A percentile compares a stretch with the other conserved stretches of the same genome.
Conservation (phyloP, 805 yeast genomes). For the Barnettozyma californica region DNA sequence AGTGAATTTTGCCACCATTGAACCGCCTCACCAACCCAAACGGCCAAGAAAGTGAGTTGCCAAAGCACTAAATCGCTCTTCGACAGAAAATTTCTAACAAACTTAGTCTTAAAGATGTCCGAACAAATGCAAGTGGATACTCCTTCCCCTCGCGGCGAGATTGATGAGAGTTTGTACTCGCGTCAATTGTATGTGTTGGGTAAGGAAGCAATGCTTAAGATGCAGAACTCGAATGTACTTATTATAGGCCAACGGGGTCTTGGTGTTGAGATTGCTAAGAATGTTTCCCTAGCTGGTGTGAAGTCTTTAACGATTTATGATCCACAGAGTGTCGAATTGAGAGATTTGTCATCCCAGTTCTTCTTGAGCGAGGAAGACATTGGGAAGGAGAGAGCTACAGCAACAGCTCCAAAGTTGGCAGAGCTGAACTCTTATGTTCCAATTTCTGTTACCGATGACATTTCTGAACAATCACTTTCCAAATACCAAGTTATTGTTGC, state of each 20-base stretch:
- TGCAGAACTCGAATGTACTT: conserved; percentile 92
- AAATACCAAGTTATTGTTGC: conserved; percentile 78
- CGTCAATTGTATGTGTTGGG: conserved; percentile 96
- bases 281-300: conserved; percentile 95
- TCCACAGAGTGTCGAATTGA: conserved; percentile 58
- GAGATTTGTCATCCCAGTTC: conserved; percentile 86
- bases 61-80: neutral
- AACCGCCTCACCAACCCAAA: neutral
- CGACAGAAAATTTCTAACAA: neutral
- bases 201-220: conserved; percentile 95
- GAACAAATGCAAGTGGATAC: conserved; percentile 40
- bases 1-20: neutral
- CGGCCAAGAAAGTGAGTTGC: neutral
- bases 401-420: conserved; percentile 60
- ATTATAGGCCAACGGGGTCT: conserved; percentile 87
- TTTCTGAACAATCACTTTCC: conserved; percentile 48
- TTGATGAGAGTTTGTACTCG: conserved; percentile 93
- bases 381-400: conserved; percentile 73
- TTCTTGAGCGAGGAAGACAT: conserved; percentile 67
- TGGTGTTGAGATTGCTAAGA: conserved; percentile 95
- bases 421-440: conserved; percentile 93
- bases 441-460: conserved; percentile 52
- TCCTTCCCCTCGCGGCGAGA: conserved; percentile 39
- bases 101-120: conserved; percentile 13
- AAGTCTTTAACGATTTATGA: conserved; percentile 85